These are phyloP conservation scores for Tuber borchii DNA, from an alignment of 495 filamentous ascomycete genomes.

Conservation along the genomic window DNA sequence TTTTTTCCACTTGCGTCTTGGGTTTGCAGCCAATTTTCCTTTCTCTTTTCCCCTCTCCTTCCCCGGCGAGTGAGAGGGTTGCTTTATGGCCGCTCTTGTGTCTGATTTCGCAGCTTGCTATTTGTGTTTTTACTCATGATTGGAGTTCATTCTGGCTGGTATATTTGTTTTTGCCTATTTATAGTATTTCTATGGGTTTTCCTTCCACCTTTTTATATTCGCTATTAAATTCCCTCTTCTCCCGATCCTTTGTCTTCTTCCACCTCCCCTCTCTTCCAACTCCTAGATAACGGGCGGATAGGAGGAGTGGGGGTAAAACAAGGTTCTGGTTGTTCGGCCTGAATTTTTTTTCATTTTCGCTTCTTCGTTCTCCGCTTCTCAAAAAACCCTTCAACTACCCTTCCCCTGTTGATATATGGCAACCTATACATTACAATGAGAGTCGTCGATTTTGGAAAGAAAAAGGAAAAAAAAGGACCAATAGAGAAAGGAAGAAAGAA, in stretches of 20 bases:
- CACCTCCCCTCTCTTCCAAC: not conserved
- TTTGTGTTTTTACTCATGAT: constrained; percentile 5
- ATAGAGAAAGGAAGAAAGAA: not conserved
- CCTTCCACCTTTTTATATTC: not conserved
- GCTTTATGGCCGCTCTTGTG: not conserved
- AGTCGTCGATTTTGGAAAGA: not conserved
- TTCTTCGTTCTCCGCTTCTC: not conserved
- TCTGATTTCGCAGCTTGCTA: not conserved
- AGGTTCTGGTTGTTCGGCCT: not conserved
- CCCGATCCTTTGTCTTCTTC: not conserved
- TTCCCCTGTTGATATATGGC: constrained; percentile 1
- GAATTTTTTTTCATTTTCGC: not conserved
- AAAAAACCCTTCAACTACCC: not conserved
- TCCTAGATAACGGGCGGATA: not conserved
- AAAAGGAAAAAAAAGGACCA: not conserved
- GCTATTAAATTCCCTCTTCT: not conserved
- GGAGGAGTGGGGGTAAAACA: not conserved
- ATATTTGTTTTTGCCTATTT: not conserved
- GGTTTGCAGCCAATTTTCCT: not conserved
- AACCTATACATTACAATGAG: not conserved
- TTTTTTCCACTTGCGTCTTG: not conserved
- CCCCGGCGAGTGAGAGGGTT: not conserved
- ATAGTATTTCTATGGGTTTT: constrained; percentile 3
- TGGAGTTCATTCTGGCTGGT: not conserved
- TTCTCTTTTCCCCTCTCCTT: not conserved